These are phyloP conservation scores for Drosera capensis DNA, from an alignment of 148 eudicot species.

Conservation along the genomic window DNA sequence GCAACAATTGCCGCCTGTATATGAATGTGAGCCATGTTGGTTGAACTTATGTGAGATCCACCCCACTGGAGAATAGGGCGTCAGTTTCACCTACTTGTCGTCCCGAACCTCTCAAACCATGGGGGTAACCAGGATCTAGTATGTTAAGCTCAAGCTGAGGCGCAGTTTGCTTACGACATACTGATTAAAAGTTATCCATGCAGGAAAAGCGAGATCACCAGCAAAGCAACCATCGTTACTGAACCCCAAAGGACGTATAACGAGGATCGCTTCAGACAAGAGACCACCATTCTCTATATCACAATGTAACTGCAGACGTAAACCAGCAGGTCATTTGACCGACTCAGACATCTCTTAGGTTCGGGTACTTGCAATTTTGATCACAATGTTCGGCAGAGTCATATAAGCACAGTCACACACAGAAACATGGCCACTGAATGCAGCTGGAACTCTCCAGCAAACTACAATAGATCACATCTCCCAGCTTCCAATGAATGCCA, in stretches of 20 bases:
- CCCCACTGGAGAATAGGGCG: not conserved
- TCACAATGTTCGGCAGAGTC: too few species aligned
- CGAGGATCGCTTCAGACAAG: slow-evolving; percentile 13
- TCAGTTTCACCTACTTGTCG: too few species aligned
- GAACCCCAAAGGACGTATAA: slow-evolving; percentile 8
- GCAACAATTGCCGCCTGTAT: too few species aligned
- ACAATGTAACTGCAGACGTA: slow-evolving; percentile 10
- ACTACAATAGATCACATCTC: too few species aligned
- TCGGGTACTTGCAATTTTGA: too few species aligned
- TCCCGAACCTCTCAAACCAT: too few species aligned
- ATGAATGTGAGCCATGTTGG: slow-evolving; percentile 1
- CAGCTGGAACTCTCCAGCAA: too few species aligned
- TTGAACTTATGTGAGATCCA: not conserved
- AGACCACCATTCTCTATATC: slow-evolving; percentile 7
- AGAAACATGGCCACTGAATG: too few species aligned
- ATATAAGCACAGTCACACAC: too few species aligned
- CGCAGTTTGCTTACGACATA: not conserved
- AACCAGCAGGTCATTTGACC: slow-evolving; percentile 9
- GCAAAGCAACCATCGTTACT: slow-evolving; percentile 9
- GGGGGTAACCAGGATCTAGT: too few species aligned
- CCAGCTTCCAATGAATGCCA: too few species aligned
- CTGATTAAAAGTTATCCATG: slow-evolving; percentile 1
- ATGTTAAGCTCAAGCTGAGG: too few species aligned
- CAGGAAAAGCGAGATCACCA: slow-evolving; percentile 15
- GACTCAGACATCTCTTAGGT: slow-evolving; percentile 6